Evolutionary conservation across 768 basidiomycete species (phyloP).

Genomic region (Infundibulicybe gibba): DNA sequence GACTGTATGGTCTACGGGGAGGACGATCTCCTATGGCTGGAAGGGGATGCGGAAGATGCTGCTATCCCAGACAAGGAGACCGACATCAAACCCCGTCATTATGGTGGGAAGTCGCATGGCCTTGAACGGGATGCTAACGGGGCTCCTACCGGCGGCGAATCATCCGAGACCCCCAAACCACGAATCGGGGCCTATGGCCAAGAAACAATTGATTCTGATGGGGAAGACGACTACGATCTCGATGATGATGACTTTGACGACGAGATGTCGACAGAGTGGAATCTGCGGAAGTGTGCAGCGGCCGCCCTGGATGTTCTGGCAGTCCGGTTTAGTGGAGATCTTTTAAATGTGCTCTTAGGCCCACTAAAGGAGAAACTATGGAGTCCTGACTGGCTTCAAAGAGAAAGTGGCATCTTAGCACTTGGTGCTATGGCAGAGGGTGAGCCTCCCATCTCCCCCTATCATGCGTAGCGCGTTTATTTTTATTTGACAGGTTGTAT

Average conservation of each 20-base stretch:
- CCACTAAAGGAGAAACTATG: constrained; percentile 93
- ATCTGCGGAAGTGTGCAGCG: constrained; percentile 95
- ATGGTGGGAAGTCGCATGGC: constrained; percentile 81
- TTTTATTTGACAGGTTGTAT: constrained; percentile 92
- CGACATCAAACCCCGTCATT: constrained; percentile 96
- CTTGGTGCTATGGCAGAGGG: constrained; percentile 99
- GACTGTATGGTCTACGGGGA: constrained; percentile 98
- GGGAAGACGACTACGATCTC: constrained; percentile 84
- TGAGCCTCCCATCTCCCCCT: constrained; percentile 26
- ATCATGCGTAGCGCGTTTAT: too few relatives aligned
- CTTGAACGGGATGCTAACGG: constrained; percentile 66
- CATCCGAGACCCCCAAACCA: constrained; percentile 30
- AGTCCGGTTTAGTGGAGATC: constrained; percentile 88
- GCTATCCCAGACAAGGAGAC: constrained; percentile 88
- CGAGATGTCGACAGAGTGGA: constrained; percentile 98
- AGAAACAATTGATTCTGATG: constrained; percentile 78
- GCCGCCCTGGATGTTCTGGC: constrained; percentile 97
- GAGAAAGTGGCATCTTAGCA: constrained; percentile 94
- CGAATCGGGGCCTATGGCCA: constrained; percentile 71
- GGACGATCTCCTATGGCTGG: constrained; percentile 94
- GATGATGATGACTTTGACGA: constrained; percentile 94
- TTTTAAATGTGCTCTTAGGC: constrained; percentile 84
- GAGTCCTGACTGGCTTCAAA: constrained; percentile 88
- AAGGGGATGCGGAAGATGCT: constrained; percentile 91
- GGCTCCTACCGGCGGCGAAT: constrained; percentile 29